Base-by-base conservation (phyloP, 106 monocot genomes). In the Amphibolis antarctica region DNA sequence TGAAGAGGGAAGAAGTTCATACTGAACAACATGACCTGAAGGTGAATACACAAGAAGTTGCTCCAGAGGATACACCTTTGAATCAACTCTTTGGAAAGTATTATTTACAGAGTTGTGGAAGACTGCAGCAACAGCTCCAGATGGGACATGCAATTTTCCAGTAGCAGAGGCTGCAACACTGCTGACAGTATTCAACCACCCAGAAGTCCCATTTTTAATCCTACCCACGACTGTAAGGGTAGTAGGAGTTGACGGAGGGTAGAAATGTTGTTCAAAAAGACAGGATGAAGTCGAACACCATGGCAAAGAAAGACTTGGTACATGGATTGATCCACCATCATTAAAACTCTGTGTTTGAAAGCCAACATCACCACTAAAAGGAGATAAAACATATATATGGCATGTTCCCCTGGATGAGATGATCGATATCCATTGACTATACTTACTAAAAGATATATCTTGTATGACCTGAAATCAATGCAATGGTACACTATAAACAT, bases 141-240 rank as follows among this genome's bases (percentile, higher is more conserved):
- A 89, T 28, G 94, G 86, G 63, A 71, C 52, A 24, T 70, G 54
- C 19, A 70, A 66, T 58, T 94, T 94, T 64, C 93, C 93, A 23
- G 85, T 54, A 77, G 93, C 93, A 75, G 79, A 83, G 53, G 93
- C 89, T 24, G 89, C 89, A 49, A 82, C 90, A 74, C 56, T 90
- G 65, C 79, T 96, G 29, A 89, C 89, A 73, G 89, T 80, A 73
- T 84, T 96, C 43, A 89, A 70, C 94, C 94, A 96, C 46, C 89
- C 89, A 70, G 86, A 82, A 61, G 71, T 79, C 63, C 71, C 68
- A 78, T 80, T 84, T 62, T 96, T 96, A 53, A 96, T 90, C 69
- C 94, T 81, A 78, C 94, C 86, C 56, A 96, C 75, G 17, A 86
- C 89, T n/a, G 86, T 90, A 65, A 80, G 69, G 18, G 84, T 82